Evolutionary conservation across 2,329 filamentous ascomycete species (phyloP).

Genomic region (Penicillium olsonii): DNA sequence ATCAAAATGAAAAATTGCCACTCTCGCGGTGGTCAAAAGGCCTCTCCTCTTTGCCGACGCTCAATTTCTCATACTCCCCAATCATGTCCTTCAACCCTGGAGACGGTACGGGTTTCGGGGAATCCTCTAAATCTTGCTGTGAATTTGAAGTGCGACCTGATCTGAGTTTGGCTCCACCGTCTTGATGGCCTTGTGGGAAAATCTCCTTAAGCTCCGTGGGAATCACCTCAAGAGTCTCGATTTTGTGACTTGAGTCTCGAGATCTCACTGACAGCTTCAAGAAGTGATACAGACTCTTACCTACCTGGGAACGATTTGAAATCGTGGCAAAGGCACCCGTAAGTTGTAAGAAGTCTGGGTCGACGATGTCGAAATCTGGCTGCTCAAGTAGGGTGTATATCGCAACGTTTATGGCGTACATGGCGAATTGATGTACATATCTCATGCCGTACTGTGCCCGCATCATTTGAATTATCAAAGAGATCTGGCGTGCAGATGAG

Average conservation of each 20-base stretch:
- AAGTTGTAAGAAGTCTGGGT: conserved; percentile 27
- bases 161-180: not conserved
- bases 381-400: conserved; percentile 27
- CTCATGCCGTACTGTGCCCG: conserved; percentile 28
- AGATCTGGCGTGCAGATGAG: conserved; percentile 24
- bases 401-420: conserved; percentile 30
- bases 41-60: conserved; percentile 45
- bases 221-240: not conserved
- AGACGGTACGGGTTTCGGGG: not conserved
- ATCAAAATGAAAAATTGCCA: not conserved
- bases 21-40: not conserved
- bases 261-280: conserved; percentile 27
- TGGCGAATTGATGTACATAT: conserved; percentile 28
- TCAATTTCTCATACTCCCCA: conserved; percentile 5
- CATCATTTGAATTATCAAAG: conserved; percentile 22
- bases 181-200: not conserved
- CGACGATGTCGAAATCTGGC: conserved; percentile 22
- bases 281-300: conserved; percentile 26
- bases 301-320: conserved; percentile 26
- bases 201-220: not conserved
- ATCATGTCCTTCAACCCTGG: conserved; percentile 5
- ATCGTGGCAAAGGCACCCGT: conserved; percentile 29
- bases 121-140: not conserved
- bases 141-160: not conserved
- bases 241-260: conserved; percentile 12